Conservation (phyloP, 1,284 basidiomycete genomes). For the Erythrobasidium hasegawianum region DNA sequence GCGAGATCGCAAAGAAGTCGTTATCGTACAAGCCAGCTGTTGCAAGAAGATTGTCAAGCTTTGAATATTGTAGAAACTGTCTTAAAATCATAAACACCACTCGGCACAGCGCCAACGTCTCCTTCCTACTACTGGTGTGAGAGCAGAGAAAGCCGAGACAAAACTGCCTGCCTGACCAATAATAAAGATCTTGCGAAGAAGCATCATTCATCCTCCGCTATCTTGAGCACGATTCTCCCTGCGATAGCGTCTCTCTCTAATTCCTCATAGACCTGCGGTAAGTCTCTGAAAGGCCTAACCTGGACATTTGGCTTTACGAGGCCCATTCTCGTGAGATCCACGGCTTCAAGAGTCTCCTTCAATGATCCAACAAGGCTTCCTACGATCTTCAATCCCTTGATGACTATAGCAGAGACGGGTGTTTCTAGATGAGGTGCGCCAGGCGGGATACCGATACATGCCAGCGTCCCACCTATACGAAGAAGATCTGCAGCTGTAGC, state of each 20-base stretch:
- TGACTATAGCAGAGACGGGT: constrained; percentile 7
- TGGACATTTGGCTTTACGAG: constrained; percentile 7
- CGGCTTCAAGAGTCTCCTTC: constrained; percentile 16
- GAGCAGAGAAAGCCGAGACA: no score
- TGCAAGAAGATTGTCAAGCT: no score
- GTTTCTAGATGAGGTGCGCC: constrained; percentile 19
- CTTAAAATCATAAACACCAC: no score
- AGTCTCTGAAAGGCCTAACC: constrained; percentile 8
- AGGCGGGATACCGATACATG: constrained; percentile 42
- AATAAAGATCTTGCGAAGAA: no score
- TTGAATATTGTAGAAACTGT: no score
- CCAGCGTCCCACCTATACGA: constrained; percentile 41
- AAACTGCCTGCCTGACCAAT: no score
- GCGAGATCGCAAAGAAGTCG: no score
- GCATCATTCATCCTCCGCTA: not conserved
- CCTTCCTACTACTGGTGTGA: no score
- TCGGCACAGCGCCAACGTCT: no score
- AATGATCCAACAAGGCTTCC: constrained; percentile 14
- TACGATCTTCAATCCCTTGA: constrained; percentile 7
- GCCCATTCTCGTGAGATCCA: constrained; percentile 9
- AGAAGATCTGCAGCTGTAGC: constrained; percentile 39
- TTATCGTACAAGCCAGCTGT: no score
- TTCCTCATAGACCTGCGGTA: constrained; percentile 8
- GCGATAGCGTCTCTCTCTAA: constrained; percentile 8
- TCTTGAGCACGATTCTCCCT: constrained; percentile 8